Evolutionary conservation across 164 flowering plant species (phyloP).

Genomic region (Euptelea pleiosperma): DNA sequence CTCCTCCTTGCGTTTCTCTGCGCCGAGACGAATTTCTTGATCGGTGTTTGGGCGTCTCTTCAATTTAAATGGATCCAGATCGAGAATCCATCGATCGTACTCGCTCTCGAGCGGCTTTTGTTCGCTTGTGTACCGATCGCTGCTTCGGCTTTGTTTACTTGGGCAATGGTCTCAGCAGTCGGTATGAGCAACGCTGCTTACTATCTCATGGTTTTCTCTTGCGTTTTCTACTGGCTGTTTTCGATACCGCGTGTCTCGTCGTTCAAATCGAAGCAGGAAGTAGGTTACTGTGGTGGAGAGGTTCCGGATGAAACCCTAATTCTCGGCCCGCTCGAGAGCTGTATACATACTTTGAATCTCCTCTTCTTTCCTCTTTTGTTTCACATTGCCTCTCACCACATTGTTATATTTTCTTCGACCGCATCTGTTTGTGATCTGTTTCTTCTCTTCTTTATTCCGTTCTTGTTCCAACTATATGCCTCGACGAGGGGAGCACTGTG

Average conservation of each 20-base stretch:
- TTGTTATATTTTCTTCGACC: constrained; percentile 49
- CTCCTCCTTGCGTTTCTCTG: constrained; percentile 61
- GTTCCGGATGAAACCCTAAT: constrained; percentile 65
- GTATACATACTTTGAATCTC: constrained; percentile 66
- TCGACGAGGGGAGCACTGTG: constrained; percentile 82
- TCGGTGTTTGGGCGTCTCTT: constrained; percentile 91
- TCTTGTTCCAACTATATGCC: constrained; percentile 78
- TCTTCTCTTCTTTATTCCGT: constrained; percentile 85
- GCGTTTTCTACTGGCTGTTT: constrained; percentile 79
- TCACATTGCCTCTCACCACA: constrained; percentile 69
- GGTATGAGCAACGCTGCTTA: constrained; percentile 73
- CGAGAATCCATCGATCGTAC: constrained; percentile 74
- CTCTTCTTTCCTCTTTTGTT: constrained; percentile 69
- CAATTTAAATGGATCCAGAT: constrained; percentile 90
- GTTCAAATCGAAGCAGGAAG: constrained; percentile 55
- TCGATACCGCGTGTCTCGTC: constrained; percentile 80
- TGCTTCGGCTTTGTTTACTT: constrained; percentile 66
- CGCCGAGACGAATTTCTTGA: constrained; percentile 60
- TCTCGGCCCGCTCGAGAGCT: constrained; percentile 72
- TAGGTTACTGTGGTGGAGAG: constrained; percentile 58
- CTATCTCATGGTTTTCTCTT: constrained; percentile 64
- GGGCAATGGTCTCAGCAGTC: constrained; percentile 82
- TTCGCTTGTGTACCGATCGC: constrained; percentile 74
- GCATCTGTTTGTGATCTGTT: constrained; percentile 57
- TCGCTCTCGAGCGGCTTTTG: constrained; percentile 81